phyloP scores from a whole-genome alignment of 2,329 filamentous ascomycete species.

The Fusarium drepaniforme region DNA sequence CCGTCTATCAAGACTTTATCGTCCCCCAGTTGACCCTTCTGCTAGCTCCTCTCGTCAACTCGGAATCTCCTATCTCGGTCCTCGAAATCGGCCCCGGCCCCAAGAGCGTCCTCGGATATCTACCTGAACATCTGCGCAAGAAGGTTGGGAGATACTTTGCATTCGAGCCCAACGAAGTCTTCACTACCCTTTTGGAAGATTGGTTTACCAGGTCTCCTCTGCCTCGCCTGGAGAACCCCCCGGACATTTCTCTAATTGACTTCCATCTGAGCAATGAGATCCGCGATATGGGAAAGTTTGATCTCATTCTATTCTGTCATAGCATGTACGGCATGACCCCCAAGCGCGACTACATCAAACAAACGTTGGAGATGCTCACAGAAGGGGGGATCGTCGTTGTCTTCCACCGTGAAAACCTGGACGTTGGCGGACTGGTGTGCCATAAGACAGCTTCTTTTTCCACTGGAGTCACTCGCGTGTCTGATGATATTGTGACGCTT shows the following conservation, averaged over 20 bases:
- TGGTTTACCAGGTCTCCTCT: conserved; percentile 56
- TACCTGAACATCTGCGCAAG: conserved; percentile 56
- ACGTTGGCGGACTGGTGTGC: conserved; percentile 61
- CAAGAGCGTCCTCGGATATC: conserved; percentile 62
- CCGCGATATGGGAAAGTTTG: conserved; percentile 55
- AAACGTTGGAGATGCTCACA: conserved; percentile 61
- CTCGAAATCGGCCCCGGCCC: conserved; percentile 72
- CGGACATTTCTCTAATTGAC: conserved; percentile 53
- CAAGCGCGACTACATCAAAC: conserved; percentile 59
- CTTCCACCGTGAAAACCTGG: conserved; percentile 66
- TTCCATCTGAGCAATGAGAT: conserved; percentile 52
- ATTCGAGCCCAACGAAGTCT: conserved; percentile 64
- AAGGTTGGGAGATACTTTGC: conserved; percentile 65
- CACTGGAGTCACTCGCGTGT: conserved; percentile 56
- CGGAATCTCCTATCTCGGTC: conserved; percentile 59
- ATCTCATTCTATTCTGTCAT: conserved; percentile 72
- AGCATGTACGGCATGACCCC: conserved; percentile 72
- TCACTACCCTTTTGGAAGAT: conserved; percentile 57
- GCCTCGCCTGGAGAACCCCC: conserved; percentile 53
- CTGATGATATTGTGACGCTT: conserved; percentile 58
- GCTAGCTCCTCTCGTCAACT: conserved; percentile 55
- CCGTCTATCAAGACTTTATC: conserved; percentile 63
- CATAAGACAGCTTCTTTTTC: conserved; percentile 61
- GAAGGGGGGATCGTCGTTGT: conserved; percentile 60
- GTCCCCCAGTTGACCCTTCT: conserved; percentile 58